A percentile compares a stretch with the other conserved stretches of the same genome.
phyloP scores from a whole-genome alignment of 2,329 filamentous ascomycete species.

The Alternaria triticimaculans region DNA sequence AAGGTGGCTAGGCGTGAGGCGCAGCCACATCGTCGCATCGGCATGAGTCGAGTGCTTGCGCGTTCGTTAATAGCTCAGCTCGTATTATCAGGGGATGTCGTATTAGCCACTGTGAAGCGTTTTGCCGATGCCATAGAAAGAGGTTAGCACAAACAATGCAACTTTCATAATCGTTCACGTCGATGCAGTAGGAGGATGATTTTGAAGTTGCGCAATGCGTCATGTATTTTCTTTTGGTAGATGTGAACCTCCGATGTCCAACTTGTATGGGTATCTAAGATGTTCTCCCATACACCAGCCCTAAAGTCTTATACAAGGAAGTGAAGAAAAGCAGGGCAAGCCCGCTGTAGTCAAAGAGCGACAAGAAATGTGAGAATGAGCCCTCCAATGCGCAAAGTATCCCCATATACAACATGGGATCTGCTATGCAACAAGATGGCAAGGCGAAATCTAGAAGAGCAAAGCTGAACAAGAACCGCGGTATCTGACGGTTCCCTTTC shows the following conservation, averaged over 20 bases:
- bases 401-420: slow-evolving; percentile 33
- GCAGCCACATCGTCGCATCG: not conserved
- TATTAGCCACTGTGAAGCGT: not conserved
- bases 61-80: not conserved
- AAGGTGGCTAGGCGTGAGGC: not conserved
- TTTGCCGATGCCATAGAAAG: not conserved
- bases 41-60: slow-evolving; percentile 2
- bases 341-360: slow-evolving; percentile 28
- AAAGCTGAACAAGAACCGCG: slow-evolving; percentile 16
- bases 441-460: slow-evolving; percentile 13
- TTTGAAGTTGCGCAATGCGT: slow-evolving; percentile 7
- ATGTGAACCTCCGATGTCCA: slow-evolving; percentile 19
- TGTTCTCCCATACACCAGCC: slow-evolving; percentile 21
- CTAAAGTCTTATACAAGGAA: slow-evolving; percentile 38
- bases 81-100: not conserved
- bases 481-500: slow-evolving; percentile 16
- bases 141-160: not conserved
- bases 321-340: slow-evolving; percentile 10
- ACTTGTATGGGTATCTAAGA: slow-evolving; percentile 24
- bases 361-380: slow-evolving; percentile 31
- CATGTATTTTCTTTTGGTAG: slow-evolving; percentile 17
- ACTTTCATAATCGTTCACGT: not conserved
- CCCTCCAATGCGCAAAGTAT: slow-evolving; percentile 9
- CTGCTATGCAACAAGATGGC: slow-evolving; percentile 5
- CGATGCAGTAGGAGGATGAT: not conserved